phyloP scores from a whole-genome alignment of 2,329 filamentous ascomycete species.

The Exophiala aquamarina region DNA sequence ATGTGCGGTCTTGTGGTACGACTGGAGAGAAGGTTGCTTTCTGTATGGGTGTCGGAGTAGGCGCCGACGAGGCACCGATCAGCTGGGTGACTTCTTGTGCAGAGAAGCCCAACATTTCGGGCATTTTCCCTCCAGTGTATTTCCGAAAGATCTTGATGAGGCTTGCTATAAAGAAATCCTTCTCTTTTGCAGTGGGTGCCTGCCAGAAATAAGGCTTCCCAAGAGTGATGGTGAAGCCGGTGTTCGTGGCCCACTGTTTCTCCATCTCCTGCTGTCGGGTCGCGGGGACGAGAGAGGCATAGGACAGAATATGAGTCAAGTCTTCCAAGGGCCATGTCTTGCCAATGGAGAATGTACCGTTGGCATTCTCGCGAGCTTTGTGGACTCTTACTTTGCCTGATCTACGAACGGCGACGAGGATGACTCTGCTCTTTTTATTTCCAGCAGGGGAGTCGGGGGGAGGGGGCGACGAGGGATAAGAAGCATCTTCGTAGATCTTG shows the following conservation, averaged over 20 bases:
- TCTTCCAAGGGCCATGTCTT: slow-evolving; percentile 99
- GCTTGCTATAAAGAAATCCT: slow-evolving; percentile 97
- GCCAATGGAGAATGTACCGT: slow-evolving; percentile 92
- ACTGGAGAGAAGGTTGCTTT: slow-evolving; percentile 25
- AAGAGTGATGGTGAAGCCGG: slow-evolving; percentile 83
- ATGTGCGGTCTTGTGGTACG: slow-evolving; percentile 24
- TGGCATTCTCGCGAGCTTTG: slow-evolving; percentile 93
- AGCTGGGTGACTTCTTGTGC: slow-evolving; percentile 74
- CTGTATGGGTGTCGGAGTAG: slow-evolving; percentile 28
- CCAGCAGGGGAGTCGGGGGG: slow-evolving; percentile 72
- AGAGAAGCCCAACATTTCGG: slow-evolving; percentile 80
- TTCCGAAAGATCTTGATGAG: slow-evolving; percentile 95
- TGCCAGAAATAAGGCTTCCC: slow-evolving; percentile 98
- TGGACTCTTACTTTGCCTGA: slow-evolving; percentile 93
- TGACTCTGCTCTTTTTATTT: slow-evolving; percentile 83
- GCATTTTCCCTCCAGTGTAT: slow-evolving; percentile 83
- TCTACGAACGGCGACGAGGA: slow-evolving; percentile 89
- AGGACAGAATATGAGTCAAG: slow-evolving; percentile 79
- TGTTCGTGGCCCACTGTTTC: slow-evolving; percentile 75
- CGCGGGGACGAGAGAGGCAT: slow-evolving; percentile 60
- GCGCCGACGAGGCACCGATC: slow-evolving; percentile 46
- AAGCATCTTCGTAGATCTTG: slow-evolving; percentile 80
- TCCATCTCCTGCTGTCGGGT: slow-evolving; percentile 61
- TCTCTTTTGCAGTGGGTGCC: slow-evolving; percentile 89
- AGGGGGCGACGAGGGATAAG: slow-evolving; percentile 78